Evolutionary conservation across 2,329 filamentous ascomycete species (phyloP).

Genomic region (Xylaria sp.): DNA sequence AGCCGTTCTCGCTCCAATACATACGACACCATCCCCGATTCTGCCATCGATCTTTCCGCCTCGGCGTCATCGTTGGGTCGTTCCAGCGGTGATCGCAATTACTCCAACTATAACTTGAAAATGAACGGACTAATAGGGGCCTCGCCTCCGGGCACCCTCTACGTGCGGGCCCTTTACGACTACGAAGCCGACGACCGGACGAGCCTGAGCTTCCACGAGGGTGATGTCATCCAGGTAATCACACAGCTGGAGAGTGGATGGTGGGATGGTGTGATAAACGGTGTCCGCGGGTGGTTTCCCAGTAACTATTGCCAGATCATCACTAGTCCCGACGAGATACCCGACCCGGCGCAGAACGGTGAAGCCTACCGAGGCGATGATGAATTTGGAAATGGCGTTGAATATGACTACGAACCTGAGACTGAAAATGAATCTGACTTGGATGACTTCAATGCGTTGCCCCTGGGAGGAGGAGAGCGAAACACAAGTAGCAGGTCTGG

Average conservation of each 20-base stretch:
- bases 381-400: conserved; percentile 70
- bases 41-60: conserved; percentile 47
- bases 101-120: conserved; percentile 47
- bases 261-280: conserved; percentile 99
- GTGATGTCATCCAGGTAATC: conserved; percentile 97
- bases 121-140: conserved; percentile 72
- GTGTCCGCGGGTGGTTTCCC: conserved; percentile 97
- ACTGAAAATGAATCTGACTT: conserved; percentile 73
- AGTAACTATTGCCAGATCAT: conserved; percentile 98
- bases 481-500: conserved; percentile 72
- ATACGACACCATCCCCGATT: conserved; percentile 46
- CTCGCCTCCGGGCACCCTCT: conserved; percentile 76
- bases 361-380: conserved; percentile 67
- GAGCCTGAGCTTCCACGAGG: conserved; percentile 94
- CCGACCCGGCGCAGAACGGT: conserved; percentile 67
- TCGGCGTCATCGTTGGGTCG: conserved; percentile 49
- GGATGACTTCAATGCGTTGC: conserved; percentile 68
- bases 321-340: conserved; percentile 76
- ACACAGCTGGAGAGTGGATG: conserved; percentile 98
- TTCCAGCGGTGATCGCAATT: conserved; percentile 49
- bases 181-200: conserved; percentile 98
- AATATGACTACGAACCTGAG: conserved; percentile 74
- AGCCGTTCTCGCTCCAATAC: conserved; percentile 48
- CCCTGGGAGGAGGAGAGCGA: conserved; percentile 75
- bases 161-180: conserved; percentile 95